phyloP scores from a whole-genome alignment of 1,139 yeast species.

The Saccharomycopsis hybrid region DNA sequence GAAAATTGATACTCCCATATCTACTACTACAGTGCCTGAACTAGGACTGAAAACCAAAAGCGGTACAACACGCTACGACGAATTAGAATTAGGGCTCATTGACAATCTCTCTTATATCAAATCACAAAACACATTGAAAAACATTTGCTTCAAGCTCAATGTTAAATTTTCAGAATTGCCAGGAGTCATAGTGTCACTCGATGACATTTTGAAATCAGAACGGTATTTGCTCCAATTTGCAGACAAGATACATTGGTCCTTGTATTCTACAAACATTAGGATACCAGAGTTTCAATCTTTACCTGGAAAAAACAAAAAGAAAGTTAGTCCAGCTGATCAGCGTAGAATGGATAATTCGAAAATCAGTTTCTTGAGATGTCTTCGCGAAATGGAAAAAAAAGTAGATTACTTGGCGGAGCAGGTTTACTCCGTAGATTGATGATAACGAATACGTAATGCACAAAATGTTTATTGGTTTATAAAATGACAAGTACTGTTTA shows the following conservation, averaged over 20 bases:
- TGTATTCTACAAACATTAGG: conserved; percentile 19
- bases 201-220: conserved; percentile 23
- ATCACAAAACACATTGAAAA: conserved; percentile 25
- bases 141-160: conserved; percentile 24
- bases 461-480: neutral
- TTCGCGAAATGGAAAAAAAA: conserved; percentile 14
- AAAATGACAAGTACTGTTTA: neutral
- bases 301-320: neutral
- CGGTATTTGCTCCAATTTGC: conserved; percentile 25
- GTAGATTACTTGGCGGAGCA: conserved; percentile 12
- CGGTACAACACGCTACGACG: conserved; percentile 19
- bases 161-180: conserved; percentile 24
- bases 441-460: no score
- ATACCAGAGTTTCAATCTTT: conserved; percentile 3
- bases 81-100: conserved; percentile 23
- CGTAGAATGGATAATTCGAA: conserved; percentile 9
- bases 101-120: conserved; percentile 23
- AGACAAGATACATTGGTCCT: conserved; percentile 22
- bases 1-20: no score
- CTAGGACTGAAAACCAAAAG: conserved; percentile 4
- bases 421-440: conserved; percentile 8
- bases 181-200: conserved; percentile 23
- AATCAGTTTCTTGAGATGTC: conserved; percentile 12
- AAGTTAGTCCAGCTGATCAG: conserved; percentile 22
- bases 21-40: conserved; percentile 2